Conservation (phyloP, 305 asterid species). For the Solanum hybrid region DNA sequence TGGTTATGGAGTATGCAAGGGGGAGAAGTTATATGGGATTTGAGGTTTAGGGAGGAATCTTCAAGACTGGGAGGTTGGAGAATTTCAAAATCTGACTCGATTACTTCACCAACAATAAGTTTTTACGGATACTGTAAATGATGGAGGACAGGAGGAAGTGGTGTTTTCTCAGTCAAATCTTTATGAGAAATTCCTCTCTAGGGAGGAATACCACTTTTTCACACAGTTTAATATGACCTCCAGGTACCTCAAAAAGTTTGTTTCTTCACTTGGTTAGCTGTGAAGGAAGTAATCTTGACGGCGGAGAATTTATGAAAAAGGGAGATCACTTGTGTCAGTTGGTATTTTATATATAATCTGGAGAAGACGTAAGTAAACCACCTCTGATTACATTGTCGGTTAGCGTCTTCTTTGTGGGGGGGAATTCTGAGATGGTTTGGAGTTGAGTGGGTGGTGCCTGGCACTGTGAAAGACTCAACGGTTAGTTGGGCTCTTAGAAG, state of each 20-base stretch:
- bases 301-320: neutral
- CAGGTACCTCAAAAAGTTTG: neutral
- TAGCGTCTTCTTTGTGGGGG: neutral
- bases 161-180: neutral
- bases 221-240: neutral
- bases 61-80: neutral
- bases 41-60: neutral
- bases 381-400: neutral
- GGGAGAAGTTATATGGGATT: neutral
- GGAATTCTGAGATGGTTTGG: neutral
- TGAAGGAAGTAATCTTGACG: neutral
- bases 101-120: neutral
- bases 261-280: neutral
- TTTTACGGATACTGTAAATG: neutral
- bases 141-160: neutral
- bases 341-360: neutral
- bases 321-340: neutral
- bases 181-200: neutral
- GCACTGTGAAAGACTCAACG: neutral
- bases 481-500: neutral
- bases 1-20: neutral
- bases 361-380: neutral
- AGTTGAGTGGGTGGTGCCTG: neutral
- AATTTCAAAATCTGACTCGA: neutral
- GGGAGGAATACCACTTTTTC: neutral